Percentiles rank a stretch among this genome's conserved stretches.
These are phyloP conservation scores for Aspergillus bridgeri DNA, from an alignment of 495 filamentous ascomycete species.

Conservation along the genomic window DNA sequence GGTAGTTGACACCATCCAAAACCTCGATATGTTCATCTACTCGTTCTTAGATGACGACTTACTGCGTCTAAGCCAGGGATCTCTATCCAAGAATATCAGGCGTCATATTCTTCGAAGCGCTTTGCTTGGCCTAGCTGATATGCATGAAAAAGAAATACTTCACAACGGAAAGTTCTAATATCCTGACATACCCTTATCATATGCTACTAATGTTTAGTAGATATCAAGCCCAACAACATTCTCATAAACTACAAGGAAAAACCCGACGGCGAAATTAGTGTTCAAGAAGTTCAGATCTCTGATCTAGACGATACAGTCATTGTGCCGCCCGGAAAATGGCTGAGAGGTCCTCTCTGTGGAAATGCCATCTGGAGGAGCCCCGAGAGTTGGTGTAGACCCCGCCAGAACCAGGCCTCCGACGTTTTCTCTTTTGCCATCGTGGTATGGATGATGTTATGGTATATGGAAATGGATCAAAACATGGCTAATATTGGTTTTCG, in stretches of 20 bases:
- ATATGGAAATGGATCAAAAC: constrained; percentile 23
- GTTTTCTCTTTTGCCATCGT: constrained; percentile 42
- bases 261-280: constrained; percentile 20
- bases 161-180: constrained; percentile 32
- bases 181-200: background rate
- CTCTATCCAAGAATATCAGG: constrained; percentile 27
- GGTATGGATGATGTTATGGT: too few relatives aligned
- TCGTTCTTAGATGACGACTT: constrained; percentile 41
- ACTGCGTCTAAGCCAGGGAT: constrained; percentile 36
- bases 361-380: constrained; percentile 40
- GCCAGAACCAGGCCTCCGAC: constrained; percentile 34
- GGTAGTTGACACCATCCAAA: constrained; percentile 37
- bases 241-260: constrained; percentile 21
- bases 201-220: constrained; percentile 10
- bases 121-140: constrained; percentile 37
- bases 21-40: constrained; percentile 43
- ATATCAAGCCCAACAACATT: constrained; percentile 31
- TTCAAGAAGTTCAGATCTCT: constrained; percentile 36
- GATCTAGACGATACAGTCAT: constrained; percentile 46
- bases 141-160: constrained; percentile 43
- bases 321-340: constrained; percentile 28
- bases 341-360: constrained; percentile 31
- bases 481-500: background rate
- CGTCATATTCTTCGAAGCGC: constrained; percentile 40
- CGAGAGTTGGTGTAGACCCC: constrained; percentile 31